Conservation (phyloP, 108 stramenopile species). For the Skeletonema tropicum region DNA sequence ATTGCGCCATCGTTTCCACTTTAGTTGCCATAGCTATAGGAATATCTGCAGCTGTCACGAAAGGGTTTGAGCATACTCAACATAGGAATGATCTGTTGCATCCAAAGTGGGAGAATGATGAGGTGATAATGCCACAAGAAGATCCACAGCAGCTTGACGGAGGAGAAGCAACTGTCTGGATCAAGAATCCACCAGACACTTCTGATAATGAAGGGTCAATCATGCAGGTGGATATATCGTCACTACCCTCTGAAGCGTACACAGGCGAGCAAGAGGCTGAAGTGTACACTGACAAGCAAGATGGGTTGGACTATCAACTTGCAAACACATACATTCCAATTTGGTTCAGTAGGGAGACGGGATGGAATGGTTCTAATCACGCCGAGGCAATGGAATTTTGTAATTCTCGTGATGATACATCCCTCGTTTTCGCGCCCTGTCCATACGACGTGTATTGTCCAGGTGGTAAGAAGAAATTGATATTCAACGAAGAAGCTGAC, state of each 20-base stretch:
- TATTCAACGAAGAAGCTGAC: conserved; percentile 17
- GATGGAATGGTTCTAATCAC: conserved; percentile 37
- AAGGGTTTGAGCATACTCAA: conserved; percentile 17
- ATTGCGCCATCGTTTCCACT: conserved; percentile 2
- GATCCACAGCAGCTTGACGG: neutral
- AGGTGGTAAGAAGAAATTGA: conserved; percentile 8
- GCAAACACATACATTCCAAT: conserved; percentile 14
- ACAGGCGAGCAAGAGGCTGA: neutral
- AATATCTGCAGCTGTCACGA: conserved; percentile 6
- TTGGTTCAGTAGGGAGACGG: conserved; percentile 19
- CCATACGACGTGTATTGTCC: conserved; percentile 48
- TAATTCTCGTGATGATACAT: conserved; percentile 6
- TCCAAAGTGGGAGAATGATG: conserved; percentile 13
- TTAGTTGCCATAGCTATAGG: neutral
- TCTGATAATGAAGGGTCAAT: neutral
- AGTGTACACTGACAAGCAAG: neutral
- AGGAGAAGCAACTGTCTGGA: neutral
- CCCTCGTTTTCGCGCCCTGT: conserved; percentile 20
- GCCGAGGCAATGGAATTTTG: conserved; percentile 34
- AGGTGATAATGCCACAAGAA: neutral
- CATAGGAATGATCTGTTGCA: conserved; percentile 4
- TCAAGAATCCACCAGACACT: neutral
- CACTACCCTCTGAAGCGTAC: neutral
- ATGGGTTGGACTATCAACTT: neutral
- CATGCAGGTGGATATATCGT: neutral